These are phyloP conservation scores for Solanum hybrid DNA, from an alignment of 305 asterid species.

Conservation along the genomic window DNA sequence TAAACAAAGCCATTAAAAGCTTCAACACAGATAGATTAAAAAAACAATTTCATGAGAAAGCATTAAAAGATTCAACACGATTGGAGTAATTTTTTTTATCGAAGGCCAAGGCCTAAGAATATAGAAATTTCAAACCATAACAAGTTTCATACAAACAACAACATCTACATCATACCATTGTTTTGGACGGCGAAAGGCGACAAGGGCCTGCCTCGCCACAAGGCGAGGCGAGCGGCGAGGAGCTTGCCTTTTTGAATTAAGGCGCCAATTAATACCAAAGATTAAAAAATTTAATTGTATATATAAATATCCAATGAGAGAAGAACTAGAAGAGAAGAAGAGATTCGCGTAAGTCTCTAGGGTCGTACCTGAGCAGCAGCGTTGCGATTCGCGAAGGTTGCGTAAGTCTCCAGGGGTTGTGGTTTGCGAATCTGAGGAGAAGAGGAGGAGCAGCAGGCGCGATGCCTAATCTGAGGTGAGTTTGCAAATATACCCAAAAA, in stretches of 20 bases:
- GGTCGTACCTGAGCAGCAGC: neutral
- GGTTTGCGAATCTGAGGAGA: neutral
- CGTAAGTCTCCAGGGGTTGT: neutral
- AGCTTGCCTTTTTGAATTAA: neutral
- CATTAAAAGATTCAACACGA: neutral
- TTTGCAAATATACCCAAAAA: neutral
- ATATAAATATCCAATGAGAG: neutral
- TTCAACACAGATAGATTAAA: neutral
- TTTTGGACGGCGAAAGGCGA: neutral
- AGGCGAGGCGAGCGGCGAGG: neutral
- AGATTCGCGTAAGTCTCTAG: neutral
- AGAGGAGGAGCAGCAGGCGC: neutral
- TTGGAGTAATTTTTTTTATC: neutral
- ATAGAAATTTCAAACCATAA: neutral
- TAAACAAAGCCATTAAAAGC: neutral
- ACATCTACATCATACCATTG: neutral
- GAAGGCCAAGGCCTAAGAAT: neutral
- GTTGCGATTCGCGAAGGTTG: neutral
- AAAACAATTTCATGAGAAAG: neutral
- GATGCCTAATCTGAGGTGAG: neutral
- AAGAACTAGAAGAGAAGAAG: neutral
- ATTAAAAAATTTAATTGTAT: too few species aligned
- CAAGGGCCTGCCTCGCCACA: neutral
- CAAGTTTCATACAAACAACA: neutral
- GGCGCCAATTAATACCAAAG: neutral